Evolutionary conservation across 805 yeast genomes (phyloP), one percentile per base, ranked within the genome.

Genomic region (Candida nitratophila): DNA sequence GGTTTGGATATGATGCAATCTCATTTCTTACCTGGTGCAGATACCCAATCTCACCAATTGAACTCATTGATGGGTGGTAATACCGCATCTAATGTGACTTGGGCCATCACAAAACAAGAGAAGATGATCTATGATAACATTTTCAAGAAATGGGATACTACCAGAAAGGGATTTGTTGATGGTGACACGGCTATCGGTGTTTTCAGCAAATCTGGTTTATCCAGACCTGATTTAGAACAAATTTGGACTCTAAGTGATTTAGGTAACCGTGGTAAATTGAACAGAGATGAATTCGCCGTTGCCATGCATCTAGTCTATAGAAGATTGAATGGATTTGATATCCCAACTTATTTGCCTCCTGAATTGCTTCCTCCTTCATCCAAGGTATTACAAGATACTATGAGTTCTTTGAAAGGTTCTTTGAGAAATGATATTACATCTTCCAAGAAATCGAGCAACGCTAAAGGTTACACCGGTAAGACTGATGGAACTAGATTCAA

Each of bases 261-360:
- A 15, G 81, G 82, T 44, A 85, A 89, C 61, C 74, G 83, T 44
- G 96, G 97, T 4, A 80, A 77, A 58, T 77, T 91, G 52, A 86
- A 86, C 60, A 81, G 79, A 55, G 96, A 91, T 60, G 96, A 88
- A 62, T 93, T 91, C 68, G 84, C 96, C 0, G 89, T 93, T 31
- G 97, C 98, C 29, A 93, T 91, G 98, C 97, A 95, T 71, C 71
- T 91, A 47, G 91, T 91, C 37, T 91, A 93, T 66, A 78, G 96
- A 61, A 77, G 91, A 49, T 69, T 91, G 59, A 90, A 89, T 57
- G 97, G 97, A 2, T 79, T 77, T 50, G 87, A 84, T n/a, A 66
- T 93, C 41, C 99, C 99, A 21, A 59, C 71, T 40, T 70, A 80
- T 44, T 73, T 91, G 43, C 98, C 98, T 3, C 88, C 95, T 2